Percentiles rank a stretch among this genome's conserved stretches.
Evolutionary conservation across 352 stramenopile species (phyloP).

Genomic region (Pythium rhizo-oryzae): DNA sequence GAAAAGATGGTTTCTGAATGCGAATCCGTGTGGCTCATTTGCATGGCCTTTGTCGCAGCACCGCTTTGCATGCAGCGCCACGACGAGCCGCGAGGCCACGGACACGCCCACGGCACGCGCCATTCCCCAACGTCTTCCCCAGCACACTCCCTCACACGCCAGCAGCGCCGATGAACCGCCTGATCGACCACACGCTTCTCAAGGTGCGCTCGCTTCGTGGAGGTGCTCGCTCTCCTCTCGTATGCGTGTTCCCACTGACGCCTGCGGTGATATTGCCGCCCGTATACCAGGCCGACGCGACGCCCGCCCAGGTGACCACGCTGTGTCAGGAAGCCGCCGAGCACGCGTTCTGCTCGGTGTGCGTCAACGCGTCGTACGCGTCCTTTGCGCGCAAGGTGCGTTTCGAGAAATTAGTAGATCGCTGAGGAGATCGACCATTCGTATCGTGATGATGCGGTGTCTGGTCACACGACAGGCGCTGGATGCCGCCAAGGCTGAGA

Average conservation of each 20-base stretch:
- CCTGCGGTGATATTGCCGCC: too few species aligned
- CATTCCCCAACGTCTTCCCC: background rate
- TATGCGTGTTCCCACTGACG: background rate
- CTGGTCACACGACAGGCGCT: slow-evolving; percentile 33
- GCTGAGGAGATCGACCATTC: background rate
- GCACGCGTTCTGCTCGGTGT: slow-evolving; percentile 78
- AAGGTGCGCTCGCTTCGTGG: slow-evolving; percentile 40
- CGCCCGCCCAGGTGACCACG: slow-evolving; percentile 58
- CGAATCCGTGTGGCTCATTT: slow-evolving; percentile 16
- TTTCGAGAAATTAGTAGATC: background rate
- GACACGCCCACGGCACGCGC: background rate
- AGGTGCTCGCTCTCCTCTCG: background rate
- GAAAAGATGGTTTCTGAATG: slow-evolving; percentile 31
- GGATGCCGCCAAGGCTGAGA: slow-evolving; percentile 42
- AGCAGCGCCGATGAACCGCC: slow-evolving; percentile 46
- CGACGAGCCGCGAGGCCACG: background rate
- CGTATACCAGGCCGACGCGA: slow-evolving; percentile 52
- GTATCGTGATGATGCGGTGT: background rate
- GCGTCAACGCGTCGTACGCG: slow-evolving; percentile 80
- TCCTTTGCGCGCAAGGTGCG: slow-evolving; percentile 59
- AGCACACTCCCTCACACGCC: background rate
- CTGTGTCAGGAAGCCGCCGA: slow-evolving; percentile 73
- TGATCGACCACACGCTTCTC: slow-evolving; percentile 84
- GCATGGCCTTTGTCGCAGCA: slow-evolving; percentile 17
- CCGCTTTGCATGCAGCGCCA: background rate